phyloP scores from a whole-genome alignment of 257 asterid genomes.

The Thymus quinquecostatus region DNA sequence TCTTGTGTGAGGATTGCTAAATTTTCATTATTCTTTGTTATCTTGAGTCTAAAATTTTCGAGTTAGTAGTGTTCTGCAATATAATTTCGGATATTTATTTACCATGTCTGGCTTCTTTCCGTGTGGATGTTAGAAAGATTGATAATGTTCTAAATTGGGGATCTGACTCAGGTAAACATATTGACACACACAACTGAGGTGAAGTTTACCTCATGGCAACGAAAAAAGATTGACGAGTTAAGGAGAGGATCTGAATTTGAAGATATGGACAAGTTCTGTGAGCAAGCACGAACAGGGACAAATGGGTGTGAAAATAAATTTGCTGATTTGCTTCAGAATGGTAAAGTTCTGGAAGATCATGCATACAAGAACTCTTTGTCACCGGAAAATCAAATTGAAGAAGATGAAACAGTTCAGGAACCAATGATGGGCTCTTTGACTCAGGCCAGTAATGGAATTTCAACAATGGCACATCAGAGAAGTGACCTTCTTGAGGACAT shows the following conservation, averaged over 20 bases:
- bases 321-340: constrained; percentile 15
- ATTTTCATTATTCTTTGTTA: not conserved
- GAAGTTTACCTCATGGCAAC: constrained; percentile 39
- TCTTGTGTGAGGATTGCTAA: not conserved
- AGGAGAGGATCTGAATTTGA: constrained; percentile 34
- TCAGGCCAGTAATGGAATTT: not conserved
- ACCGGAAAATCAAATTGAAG: constrained; percentile 24
- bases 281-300: constrained; percentile 19
- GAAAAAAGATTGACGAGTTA: constrained; percentile 35
- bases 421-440: not conserved
- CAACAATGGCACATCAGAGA: constrained; percentile 4
- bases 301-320: constrained; percentile 22
- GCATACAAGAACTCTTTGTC: constrained; percentile 2
- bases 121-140: constrained; percentile 7
- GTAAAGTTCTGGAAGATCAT: constrained; percentile 20
- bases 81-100: not conserved
- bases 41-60: not conserved
- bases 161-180: constrained; percentile 72
- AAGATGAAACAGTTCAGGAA: constrained; percentile 23
- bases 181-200: constrained; percentile 64
- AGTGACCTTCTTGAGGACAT: constrained; percentile 9
- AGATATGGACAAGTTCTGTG: constrained; percentile 28
- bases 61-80: not conserved
- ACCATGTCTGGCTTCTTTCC: not conserved
- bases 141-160: constrained; percentile 23